Conservation (phyloP, 2,329 filamentous ascomycete genomes). For the Neofusicoccum kwambonambiense region DNA sequence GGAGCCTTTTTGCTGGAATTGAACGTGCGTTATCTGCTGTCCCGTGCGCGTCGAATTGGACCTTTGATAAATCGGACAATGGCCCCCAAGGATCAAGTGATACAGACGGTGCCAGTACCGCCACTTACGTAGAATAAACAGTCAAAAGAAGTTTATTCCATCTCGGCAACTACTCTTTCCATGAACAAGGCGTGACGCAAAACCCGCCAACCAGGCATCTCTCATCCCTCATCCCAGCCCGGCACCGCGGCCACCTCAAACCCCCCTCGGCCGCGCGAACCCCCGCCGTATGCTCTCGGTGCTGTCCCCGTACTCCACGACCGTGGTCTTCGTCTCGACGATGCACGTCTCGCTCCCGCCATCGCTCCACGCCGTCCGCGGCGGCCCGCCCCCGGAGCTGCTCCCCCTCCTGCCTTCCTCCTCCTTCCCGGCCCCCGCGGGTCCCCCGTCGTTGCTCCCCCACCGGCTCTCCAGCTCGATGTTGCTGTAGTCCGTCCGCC, state of each 20-base stretch:
- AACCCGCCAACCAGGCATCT: no score
- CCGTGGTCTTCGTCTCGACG: conserved; percentile 3
- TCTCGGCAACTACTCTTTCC: no score
- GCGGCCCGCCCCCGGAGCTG: background rate
- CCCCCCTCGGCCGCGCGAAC: background rate
- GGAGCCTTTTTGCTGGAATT: no score
- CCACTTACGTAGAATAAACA: no score
- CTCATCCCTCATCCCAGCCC: no score
- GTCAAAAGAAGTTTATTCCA: no score
- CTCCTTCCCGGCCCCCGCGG: background rate
- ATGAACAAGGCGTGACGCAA: no score
- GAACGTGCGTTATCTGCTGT: no score
- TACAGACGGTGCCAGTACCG: no score
- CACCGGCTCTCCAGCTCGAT: conserved; percentile 4
- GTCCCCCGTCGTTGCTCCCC: background rate
- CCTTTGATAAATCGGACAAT: no score
- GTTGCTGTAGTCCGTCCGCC: background rate
- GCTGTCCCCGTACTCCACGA: background rate
- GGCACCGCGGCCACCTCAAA: background rate
- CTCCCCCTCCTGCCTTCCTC: background rate
- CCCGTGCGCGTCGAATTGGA: no score
- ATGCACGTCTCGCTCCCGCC: conserved; percentile 6
- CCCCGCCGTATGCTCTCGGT: background rate
- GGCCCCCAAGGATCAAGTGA: no score
- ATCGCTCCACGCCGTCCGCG: conserved; percentile 1